phyloP scores from a whole-genome alignment of 495 filamentous ascomycete genomes.

The Penicillium soppii region DNA sequence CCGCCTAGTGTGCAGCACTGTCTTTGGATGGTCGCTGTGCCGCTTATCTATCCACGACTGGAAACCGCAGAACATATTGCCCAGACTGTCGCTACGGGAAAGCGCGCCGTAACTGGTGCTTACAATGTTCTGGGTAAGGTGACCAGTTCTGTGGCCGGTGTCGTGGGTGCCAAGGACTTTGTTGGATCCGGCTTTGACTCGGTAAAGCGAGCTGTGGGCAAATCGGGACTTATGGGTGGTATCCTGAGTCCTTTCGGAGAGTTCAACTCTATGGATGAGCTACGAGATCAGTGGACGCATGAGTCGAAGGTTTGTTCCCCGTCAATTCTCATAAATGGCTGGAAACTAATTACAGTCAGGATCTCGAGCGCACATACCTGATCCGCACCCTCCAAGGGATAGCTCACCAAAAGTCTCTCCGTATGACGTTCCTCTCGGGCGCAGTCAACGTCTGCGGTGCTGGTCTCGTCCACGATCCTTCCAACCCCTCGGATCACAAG shows the following conservation, averaged over 20 bases:
- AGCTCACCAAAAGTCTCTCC: slow-evolving; percentile 84
- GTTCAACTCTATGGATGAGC: slow-evolving; percentile 88
- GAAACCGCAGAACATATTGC: slow-evolving; percentile 88
- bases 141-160: slow-evolving; percentile 87
- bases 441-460: slow-evolving; percentile 91
- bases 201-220: slow-evolving; percentile 94
- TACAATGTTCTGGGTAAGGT: slow-evolving; percentile 96
- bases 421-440: slow-evolving; percentile 95
- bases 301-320: slow-evolving; percentile 69
- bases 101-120: slow-evolving; percentile 90
- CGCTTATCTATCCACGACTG: slow-evolving; percentile 85
- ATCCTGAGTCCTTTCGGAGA: slow-evolving; percentile 97
- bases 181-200: slow-evolving; percentile 88
- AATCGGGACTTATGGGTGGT: slow-evolving; percentile 88
- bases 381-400: slow-evolving; percentile 95
- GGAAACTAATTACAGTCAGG: slow-evolving; percentile 39
- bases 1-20: slow-evolving; percentile 93
- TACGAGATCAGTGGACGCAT: slow-evolving; percentile 97
- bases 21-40: slow-evolving; percentile 90
- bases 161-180: slow-evolving; percentile 89
- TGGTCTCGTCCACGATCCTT: slow-evolving; percentile 90
- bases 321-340: slow-evolving; percentile 7
- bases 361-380: slow-evolving; percentile 93
- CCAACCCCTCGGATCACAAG: slow-evolving; percentile 89
- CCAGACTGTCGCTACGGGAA: slow-evolving; percentile 88